phyloP scores from a whole-genome alignment of 192 early-diverging fungal species.

The Spizellomyces punctatus region DNA sequence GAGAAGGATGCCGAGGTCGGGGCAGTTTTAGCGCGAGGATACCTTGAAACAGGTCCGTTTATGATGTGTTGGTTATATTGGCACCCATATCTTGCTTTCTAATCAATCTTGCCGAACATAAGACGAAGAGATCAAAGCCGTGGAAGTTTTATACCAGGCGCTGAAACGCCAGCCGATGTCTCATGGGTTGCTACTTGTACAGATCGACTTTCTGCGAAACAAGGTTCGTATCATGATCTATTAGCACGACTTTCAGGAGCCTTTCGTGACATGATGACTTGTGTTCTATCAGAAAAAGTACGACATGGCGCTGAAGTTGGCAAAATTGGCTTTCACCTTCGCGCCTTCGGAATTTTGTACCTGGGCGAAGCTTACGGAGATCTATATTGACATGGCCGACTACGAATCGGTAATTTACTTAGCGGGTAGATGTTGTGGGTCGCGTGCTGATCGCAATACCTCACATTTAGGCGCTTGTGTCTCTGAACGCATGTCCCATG shows the following conservation, averaged over 20 bases:
- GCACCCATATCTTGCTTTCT: background rate
- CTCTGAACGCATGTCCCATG: constrained; percentile 99
- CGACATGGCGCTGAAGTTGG: constrained; percentile 82
- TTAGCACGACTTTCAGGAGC: background rate
- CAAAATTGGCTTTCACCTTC: constrained; percentile 90
- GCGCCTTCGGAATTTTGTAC: constrained; percentile 94
- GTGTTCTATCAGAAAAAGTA: constrained; percentile 47
- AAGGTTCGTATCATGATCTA: constrained; percentile 58
- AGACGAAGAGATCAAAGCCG: constrained; percentile 94
- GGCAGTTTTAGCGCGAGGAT: constrained; percentile 79
- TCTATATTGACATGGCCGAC: constrained; percentile 86
- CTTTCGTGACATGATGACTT: background rate
- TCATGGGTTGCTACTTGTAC: constrained; percentile 83
- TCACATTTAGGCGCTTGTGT: constrained; percentile 76
- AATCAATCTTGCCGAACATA: background rate
- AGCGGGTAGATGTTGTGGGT: background rate
- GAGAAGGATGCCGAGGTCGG: constrained; percentile 87
- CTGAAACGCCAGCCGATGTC: constrained; percentile 77
- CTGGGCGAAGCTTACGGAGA: constrained; percentile 94
- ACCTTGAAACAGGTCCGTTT: constrained; percentile 51
- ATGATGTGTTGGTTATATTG: constrained; percentile 21
- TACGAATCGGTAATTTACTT: constrained; percentile 67
- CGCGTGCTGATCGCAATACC: background rate
- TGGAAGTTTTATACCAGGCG: constrained; percentile 83
- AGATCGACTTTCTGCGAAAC: constrained; percentile 82